phyloP scores from a whole-genome alignment of 306 rosid species.

The Dalbergia cultrata region DNA sequence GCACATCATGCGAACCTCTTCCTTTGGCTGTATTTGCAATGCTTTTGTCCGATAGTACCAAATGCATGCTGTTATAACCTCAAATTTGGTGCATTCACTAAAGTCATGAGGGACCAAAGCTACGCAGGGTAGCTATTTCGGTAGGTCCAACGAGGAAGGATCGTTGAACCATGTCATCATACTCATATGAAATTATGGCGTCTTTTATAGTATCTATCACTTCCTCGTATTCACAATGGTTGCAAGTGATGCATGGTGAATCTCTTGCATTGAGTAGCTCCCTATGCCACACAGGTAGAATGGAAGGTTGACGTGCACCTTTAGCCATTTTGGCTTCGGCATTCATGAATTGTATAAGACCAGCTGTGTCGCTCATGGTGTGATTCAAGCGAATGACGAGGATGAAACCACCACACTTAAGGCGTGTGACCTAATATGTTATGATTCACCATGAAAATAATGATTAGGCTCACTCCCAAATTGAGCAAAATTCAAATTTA shows the following conservation, averaged over 20 bases:
- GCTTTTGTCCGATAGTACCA: constrained; percentile 47
- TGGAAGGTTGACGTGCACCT: constrained; percentile 35
- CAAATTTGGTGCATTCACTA: constrained; percentile 34
- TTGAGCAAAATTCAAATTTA: too few species aligned
- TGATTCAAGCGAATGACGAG: constrained; percentile 13
- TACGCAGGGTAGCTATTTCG: background rate
- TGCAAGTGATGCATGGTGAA: constrained; percentile 33
- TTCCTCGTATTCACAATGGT: constrained; percentile 38
- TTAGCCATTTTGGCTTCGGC: constrained; percentile 30
- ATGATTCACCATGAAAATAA: too few species aligned
- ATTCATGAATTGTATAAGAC: constrained; percentile 27
- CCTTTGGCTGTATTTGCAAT: constrained; percentile 19
- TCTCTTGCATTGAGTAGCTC: constrained; percentile 42
- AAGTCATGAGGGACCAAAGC: constrained; percentile 25
- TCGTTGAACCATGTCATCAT: background rate
- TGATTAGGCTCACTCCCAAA: too few species aligned
- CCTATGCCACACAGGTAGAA: constrained; percentile 40
- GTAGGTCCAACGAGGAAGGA: constrained; percentile 42
- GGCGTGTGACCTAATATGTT: constrained; percentile 36
- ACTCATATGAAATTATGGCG: background rate
- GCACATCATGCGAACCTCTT: constrained; percentile 28
- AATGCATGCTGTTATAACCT: constrained; percentile 37
- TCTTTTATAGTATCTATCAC: background rate
- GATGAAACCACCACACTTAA: constrained; percentile 45
- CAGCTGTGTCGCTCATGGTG: constrained; percentile 21